These are phyloP conservation scores for Yarrowia sp. DNA, from an alignment of 805 yeast genomes.

Conservation along the genomic window DNA sequence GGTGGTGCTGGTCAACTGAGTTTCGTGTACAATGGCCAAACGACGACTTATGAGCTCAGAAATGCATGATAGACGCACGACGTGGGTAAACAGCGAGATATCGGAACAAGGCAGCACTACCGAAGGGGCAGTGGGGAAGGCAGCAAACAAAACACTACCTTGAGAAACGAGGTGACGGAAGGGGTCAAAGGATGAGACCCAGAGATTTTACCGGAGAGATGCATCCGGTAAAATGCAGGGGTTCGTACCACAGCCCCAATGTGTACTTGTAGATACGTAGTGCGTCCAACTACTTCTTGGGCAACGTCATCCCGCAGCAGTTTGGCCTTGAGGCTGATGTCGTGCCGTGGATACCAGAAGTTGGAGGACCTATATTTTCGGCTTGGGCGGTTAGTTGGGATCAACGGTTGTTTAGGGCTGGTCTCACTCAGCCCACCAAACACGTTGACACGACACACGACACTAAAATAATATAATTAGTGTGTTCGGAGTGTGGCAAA, in stretches of 20 bases:
- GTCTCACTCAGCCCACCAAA: constrained; percentile 16
- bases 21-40: constrained; percentile 1
- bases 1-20: neutral
- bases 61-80: neutral
- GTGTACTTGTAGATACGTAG: neutral
- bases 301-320: neutral
- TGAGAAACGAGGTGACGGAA: neutral
- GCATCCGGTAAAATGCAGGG: neutral
- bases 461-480: neutral
- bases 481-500: constrained; percentile 8
- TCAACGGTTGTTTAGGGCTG: neutral
- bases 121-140: constrained; percentile 8
- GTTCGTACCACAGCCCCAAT: neutral
- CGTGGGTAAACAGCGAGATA: neutral
- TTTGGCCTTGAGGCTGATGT: neutral
- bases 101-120: constrained; percentile 8
- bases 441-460: constrained; percentile 16
- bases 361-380: neutral
- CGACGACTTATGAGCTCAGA: neutral
- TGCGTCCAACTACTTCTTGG: neutral
- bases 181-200: neutral
- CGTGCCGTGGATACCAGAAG: neutral
- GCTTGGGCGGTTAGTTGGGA: neutral
- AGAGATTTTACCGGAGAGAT: neutral
- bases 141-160: neutral